A percentile compares a stretch with the other conserved stretches of the same genome.
phyloP scores from a whole-genome alignment of 371 early-diverging fungal genomes.

The Apophysomyces ossiformis region DNA sequence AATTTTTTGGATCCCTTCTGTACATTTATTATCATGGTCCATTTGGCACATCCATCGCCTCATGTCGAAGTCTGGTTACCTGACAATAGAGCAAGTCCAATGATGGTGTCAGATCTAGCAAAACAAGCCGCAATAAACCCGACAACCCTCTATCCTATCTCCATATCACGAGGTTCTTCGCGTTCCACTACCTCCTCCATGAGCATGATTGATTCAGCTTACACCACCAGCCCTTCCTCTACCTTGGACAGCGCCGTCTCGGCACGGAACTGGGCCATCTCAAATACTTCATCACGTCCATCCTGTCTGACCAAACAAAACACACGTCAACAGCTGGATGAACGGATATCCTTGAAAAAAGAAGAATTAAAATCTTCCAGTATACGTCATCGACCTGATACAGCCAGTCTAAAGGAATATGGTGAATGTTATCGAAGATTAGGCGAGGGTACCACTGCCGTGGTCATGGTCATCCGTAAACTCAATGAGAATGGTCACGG shows the following conservation, averaged over 20 bases:
- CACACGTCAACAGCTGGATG: conserved; percentile 11
- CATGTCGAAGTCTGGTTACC: conserved; percentile 34
- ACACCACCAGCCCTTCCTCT: conserved; percentile 26
- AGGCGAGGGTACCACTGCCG: conserved; percentile 91
- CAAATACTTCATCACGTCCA: conserved; percentile 2
- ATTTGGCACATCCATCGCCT: not conserved
- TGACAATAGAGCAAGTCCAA: conserved; percentile 20
- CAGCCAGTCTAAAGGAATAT: conserved; percentile 67
- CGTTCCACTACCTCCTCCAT: conserved; percentile 12
- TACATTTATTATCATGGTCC: not conserved
- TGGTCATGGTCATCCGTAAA: conserved; percentile 87
- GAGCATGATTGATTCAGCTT: conserved; percentile 26
- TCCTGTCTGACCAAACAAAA: not conserved
- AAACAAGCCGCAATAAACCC: conserved; percentile 25
- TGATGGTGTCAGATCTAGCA: conserved; percentile 24
- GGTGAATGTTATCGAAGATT: conserved; percentile 79
- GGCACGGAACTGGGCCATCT: conserved; percentile 3
- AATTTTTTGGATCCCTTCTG: not conserved
- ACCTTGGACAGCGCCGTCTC: conserved; percentile 19
- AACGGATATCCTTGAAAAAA: conserved; percentile 2
- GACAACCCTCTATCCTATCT: conserved; percentile 6
- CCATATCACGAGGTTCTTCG: conserved; percentile 17
- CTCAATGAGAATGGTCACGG: conserved; percentile 41
- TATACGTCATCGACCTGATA: conserved; percentile 31
- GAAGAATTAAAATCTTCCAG: no score